Evolutionary conservation across 257 asterid species (phyloP).

Genomic region (Scutellaria minor): DNA sequence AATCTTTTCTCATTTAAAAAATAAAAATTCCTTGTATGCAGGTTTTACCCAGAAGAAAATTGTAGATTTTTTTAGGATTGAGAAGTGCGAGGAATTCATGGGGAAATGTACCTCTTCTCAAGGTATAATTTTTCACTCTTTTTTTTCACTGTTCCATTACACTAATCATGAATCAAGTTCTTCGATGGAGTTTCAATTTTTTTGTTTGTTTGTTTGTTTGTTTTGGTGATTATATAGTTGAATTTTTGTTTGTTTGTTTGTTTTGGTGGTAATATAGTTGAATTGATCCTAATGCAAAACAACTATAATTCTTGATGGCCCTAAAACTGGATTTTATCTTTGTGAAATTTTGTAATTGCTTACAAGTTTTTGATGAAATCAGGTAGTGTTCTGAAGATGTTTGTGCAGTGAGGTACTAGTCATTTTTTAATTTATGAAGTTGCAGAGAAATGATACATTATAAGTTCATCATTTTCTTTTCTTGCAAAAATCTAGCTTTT

Average conservation of each 20-base stretch:
- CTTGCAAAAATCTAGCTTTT: neutral
- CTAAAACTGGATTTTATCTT: neutral
- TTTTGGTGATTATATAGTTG: no score
- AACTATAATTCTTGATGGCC: neutral
- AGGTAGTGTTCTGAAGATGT: neutral
- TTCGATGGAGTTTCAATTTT: neutral
- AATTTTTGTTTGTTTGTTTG: no score
- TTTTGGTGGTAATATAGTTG: neutral
- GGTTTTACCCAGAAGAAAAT: conserved; percentile 82
- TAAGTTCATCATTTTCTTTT: neutral
- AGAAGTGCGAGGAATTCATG: conserved; percentile 49
- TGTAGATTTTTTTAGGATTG: conserved; percentile 69
- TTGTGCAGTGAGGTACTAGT: neutral
- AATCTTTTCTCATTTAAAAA: neutral
- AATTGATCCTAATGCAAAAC: neutral
- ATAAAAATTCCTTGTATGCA: conserved; percentile 29
- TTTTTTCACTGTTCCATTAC: conserved; percentile 15
- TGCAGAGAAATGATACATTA: neutral
- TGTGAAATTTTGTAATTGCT: conserved; percentile 12
- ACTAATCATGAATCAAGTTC: neutral
- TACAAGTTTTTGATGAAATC: conserved; percentile 25
- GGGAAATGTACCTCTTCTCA: conserved; percentile 53
- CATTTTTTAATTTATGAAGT: neutral
- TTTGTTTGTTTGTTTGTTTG: no score
- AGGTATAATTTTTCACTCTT: conserved; percentile 46